phyloP scores from a whole-genome alignment of 2,329 filamentous ascomycete species.

The Sporothrix inflata region DNA sequence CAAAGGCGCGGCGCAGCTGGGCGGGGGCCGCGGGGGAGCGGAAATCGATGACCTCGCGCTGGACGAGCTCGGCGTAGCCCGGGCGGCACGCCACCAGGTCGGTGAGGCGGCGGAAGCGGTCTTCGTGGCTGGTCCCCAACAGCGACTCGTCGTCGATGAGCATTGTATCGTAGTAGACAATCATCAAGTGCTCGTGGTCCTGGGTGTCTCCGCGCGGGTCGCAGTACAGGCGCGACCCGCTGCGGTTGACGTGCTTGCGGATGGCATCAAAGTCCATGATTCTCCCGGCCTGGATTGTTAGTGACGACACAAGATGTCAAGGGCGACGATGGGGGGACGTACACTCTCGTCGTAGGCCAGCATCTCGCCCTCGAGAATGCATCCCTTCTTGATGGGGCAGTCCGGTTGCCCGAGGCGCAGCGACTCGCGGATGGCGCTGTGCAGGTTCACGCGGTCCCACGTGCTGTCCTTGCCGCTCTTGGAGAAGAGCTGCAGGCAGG shows the following conservation, averaged over 20 bases:
- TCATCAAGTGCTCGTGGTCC: conserved; percentile 61
- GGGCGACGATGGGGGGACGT: not conserved
- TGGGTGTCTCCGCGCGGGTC: not conserved
- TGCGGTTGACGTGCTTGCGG: conserved; percentile 75
- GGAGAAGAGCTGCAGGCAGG: conserved; percentile 78
- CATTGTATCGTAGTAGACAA: conserved; percentile 63
- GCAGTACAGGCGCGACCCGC: conserved; percentile 50
- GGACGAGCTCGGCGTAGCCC: conserved; percentile 69
- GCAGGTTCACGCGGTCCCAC: conserved; percentile 64
- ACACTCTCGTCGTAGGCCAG: conserved; percentile 71
- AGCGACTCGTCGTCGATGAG: conserved; percentile 59
- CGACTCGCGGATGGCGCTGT: conserved; percentile 65
- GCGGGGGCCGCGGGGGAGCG: conserved; percentile 53
- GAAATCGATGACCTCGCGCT: conserved; percentile 71
- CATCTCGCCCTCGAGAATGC: conserved; percentile 83
- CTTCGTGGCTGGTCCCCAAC: conserved; percentile 56
- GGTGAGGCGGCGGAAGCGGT: conserved; percentile 63
- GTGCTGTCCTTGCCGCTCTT: conserved; percentile 93
- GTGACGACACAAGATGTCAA: not conserved
- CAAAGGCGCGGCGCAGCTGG: conserved; percentile 66
- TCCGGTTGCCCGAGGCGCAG: conserved; percentile 62
- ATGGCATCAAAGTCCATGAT: conserved; percentile 82
- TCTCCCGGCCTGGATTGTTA: conserved; percentile 45
- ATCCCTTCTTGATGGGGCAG: conserved; percentile 64
- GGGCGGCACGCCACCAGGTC: conserved; percentile 54